Evolutionary conservation across 768 basidiomycete species (phyloP), one percentile per base, ranked within the genome.

Genomic region (Mycena olivaceomarginata): DNA sequence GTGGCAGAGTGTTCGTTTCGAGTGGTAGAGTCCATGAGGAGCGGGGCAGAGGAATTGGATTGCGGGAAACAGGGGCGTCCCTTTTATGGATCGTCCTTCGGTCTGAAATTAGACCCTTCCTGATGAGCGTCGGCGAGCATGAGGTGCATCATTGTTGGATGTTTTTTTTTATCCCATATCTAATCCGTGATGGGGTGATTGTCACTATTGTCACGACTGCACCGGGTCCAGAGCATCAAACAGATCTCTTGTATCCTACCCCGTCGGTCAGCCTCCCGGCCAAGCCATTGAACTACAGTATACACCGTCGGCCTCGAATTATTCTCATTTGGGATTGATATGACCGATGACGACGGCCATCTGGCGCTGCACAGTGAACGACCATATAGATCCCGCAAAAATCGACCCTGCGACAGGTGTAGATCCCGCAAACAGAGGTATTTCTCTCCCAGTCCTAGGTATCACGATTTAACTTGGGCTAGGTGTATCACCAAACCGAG

Each of bases 401-500:
- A 46, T 45, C 37, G 77, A 7, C 77, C 77, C 4, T 78, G 77
- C 48, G 77, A 78, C 51, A 40, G 77, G 20, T 79, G 77, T 62
- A 66, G 77, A 2, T 75, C 74, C 1, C 56, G 77, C 3, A 79
- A 79, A 20, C 77, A 79, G 56, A 74, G 77, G 70, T 65, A 65
- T 40, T n/a, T 73, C 59, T 51, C 45, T 59, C n/a, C 5, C 20
- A 7, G 43, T 22, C 62, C 37, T 9, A 60, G n/a, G 25, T 37
- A 16, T 64, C n/a, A 64, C n/a, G 59, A 72, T 64, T 40, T 72
- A 9, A 53, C 40, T 57, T 13, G n/a, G 25, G 16, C 22, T 25
- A 77, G 76, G 15, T 79, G 78, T 51, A 79, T 79, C 31, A 79
- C 78, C 4, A 76, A 79, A 60, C 75, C 78, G 7, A 74, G 68